Evolutionary conservation across 139 green algal species (phyloP).

Genomic region (Coelastrella sp.): DNA sequence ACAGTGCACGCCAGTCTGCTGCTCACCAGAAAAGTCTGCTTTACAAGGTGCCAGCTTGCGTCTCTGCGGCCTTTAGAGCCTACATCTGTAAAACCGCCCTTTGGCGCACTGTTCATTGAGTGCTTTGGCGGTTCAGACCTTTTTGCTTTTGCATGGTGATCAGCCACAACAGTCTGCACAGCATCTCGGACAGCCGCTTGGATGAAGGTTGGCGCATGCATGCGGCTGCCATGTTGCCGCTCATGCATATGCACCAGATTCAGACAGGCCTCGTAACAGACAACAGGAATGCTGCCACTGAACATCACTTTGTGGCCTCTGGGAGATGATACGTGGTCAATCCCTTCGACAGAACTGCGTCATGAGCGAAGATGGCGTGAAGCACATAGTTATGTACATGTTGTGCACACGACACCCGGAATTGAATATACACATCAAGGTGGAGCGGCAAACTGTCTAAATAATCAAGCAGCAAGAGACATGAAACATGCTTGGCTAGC

Average conservation of each 20-base stretch:
- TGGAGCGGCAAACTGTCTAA: too few relatives aligned
- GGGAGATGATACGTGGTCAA: too few relatives aligned
- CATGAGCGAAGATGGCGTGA: too few relatives aligned
- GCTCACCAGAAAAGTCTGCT: conserved; percentile 21
- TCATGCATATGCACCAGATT: not conserved
- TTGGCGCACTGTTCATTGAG: not conserved
- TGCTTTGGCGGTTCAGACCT: not conserved
- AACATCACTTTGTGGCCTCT: too few relatives aligned
- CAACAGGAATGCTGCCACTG: too few relatives aligned
- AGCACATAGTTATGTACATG: too few relatives aligned
- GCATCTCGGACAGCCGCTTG: not conserved
- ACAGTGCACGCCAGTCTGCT: not conserved
- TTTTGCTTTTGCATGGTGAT: not conserved
- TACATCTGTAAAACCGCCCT: conserved; percentile 52
- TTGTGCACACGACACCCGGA: too few relatives aligned
- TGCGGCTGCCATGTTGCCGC: not conserved
- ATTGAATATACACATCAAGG: too few relatives aligned
- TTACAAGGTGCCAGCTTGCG: conserved; percentile 48
- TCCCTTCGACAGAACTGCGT: too few relatives aligned
- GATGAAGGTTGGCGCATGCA: conserved; percentile 43
- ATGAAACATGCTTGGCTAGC: too few relatives aligned
- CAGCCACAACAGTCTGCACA: not conserved
- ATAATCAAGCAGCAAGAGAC: too few relatives aligned
- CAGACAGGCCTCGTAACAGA: too few relatives aligned
- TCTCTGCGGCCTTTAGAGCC: conserved; percentile 37